Percentiles rank a stretch among this genome's conserved stretches.
These are phyloP conservation scores for Blastobotrys indianensis DNA, from an alignment of 1,139 yeast species.

Conservation along the genomic window DNA sequence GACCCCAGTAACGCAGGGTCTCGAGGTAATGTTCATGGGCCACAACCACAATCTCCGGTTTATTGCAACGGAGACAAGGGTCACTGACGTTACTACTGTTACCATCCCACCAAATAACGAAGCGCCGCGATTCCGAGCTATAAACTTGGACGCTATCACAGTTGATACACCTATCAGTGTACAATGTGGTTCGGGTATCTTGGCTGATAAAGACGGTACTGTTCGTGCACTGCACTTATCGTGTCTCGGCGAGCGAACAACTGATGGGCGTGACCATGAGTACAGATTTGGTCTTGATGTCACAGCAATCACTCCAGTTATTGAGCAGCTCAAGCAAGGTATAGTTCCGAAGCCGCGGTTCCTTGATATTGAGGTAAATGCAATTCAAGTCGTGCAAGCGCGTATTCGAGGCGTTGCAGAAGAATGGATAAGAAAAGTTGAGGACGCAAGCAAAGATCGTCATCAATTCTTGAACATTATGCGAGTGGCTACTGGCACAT, in stretches of 20 bases:
- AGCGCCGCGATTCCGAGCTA: conserved; percentile 76
- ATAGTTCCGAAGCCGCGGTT: conserved; percentile 54
- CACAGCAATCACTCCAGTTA: conserved; percentile 54
- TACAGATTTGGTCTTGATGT: conserved; percentile 79
- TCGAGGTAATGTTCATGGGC: conserved; percentile 70
- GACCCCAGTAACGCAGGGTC: conserved; percentile 65
- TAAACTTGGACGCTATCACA: conserved; percentile 71
- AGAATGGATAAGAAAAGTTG: conserved; percentile 69
- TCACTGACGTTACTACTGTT: conserved; percentile 69
- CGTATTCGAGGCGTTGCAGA: conserved; percentile 82
- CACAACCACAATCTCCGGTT: conserved; percentile 65
- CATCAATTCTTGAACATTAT: conserved; percentile 68
- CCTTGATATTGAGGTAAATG: conserved; percentile 71
- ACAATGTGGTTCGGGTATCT: conserved; percentile 74
- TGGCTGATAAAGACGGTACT: conserved; percentile 73
- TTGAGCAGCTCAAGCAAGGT: conserved; percentile 49
- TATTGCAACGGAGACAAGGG: conserved; percentile 68
- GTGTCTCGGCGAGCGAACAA: conserved; percentile 65
- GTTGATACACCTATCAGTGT: conserved; percentile 68
- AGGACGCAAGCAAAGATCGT: conserved; percentile 52
- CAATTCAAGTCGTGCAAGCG: conserved; percentile 67
- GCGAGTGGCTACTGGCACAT: conserved; percentile 58
- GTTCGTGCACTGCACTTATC: conserved; percentile 82
- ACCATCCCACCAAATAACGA: conserved; percentile 64
- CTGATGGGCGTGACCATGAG: conserved; percentile 49